phyloP scores from a whole-genome alignment of 2,329 filamentous ascomycete species.

The Pestalotiopsis fici region DNA sequence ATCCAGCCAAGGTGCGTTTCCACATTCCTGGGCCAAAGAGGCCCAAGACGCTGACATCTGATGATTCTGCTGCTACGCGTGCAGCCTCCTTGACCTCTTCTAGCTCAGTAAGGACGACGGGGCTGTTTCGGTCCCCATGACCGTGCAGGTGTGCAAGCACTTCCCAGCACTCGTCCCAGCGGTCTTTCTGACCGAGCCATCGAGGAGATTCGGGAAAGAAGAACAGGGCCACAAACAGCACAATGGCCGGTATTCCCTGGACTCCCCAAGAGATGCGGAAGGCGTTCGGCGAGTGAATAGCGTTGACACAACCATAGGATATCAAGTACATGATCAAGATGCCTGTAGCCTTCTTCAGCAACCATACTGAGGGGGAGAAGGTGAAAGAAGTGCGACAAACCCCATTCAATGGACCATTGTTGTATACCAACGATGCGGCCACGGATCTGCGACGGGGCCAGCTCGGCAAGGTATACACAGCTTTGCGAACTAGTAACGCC shows the following conservation, averaged over 20 bases:
- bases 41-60: constrained; percentile 38
- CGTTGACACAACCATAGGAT: constrained; percentile 61
- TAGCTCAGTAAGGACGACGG: constrained; percentile 46
- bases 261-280: constrained; percentile 65
- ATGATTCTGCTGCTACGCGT: constrained; percentile 35
- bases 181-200: constrained; percentile 52
- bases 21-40: constrained; percentile 50
- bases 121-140: constrained; percentile 33
- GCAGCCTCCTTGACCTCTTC: constrained; percentile 32
- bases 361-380: constrained; percentile 13
- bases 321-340: constrained; percentile 70
- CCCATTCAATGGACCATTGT: constrained; percentile 70
- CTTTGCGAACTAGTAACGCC: constrained; percentile 66
- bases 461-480: constrained; percentile 67
- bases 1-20: constrained; percentile 51
- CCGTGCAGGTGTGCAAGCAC: constrained; percentile 17
- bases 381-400: neutral
- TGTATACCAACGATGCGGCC: constrained; percentile 69
- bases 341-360: constrained; percentile 32
- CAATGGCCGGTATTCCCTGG: constrained; percentile 34
- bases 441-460: constrained; percentile 56
- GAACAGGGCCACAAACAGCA: constrained; percentile 55
- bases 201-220: constrained; percentile 60
- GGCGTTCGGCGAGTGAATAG: constrained; percentile 51
- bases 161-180: constrained; percentile 34